phyloP scores from a whole-genome alignment of 306 rosid genomes.

The Cicer yamashitae region DNA sequence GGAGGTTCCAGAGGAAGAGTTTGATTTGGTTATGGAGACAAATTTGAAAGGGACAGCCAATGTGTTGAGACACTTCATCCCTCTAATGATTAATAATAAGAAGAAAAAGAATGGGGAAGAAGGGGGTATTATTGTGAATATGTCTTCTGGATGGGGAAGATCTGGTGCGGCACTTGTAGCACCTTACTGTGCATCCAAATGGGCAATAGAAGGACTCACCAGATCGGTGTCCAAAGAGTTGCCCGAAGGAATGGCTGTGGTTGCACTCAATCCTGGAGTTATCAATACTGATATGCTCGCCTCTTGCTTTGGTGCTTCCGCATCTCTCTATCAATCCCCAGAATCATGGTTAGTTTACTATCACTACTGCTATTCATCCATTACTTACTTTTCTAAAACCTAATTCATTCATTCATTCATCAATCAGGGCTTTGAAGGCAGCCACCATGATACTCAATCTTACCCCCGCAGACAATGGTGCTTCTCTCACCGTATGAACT shows the following conservation, averaged over 20 bases:
- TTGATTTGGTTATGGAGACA: conserved; percentile 73
- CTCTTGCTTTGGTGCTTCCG: conserved; percentile 80
- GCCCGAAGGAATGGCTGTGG: conserved; percentile 78
- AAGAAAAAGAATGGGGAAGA: conserved; percentile 5
- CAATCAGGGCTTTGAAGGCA: conserved; percentile 77
- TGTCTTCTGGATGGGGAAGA: conserved; percentile 98
- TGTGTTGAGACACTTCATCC: conserved; percentile 81
- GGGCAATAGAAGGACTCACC: conserved; percentile 90
- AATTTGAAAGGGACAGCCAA: conserved; percentile 83
- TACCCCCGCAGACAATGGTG: conserved; percentile 83
- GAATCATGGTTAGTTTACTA: conserved; percentile 60
- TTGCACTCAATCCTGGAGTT: conserved; percentile 89
- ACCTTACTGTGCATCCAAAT: conserved; percentile 94
- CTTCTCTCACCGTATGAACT: conserved; percentile 75
- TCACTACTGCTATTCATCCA: background rate
- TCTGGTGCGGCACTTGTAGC: conserved; percentile 91
- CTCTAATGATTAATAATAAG: conserved; percentile 54
- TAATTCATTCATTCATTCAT: background rate
- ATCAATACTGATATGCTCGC: conserved; percentile 88
- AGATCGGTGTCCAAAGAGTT: conserved; percentile 83
- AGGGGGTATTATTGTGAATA: conserved; percentile 73
- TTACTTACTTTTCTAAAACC: too few species aligned
- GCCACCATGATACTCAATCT: conserved; percentile 88
- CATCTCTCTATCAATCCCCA: conserved; percentile 72
- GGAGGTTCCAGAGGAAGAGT: conserved; percentile 85